phyloP scores from a whole-genome alignment of 2,329 filamentous ascomycete species.

The Chrysoporthe deuterocubensis region DNA sequence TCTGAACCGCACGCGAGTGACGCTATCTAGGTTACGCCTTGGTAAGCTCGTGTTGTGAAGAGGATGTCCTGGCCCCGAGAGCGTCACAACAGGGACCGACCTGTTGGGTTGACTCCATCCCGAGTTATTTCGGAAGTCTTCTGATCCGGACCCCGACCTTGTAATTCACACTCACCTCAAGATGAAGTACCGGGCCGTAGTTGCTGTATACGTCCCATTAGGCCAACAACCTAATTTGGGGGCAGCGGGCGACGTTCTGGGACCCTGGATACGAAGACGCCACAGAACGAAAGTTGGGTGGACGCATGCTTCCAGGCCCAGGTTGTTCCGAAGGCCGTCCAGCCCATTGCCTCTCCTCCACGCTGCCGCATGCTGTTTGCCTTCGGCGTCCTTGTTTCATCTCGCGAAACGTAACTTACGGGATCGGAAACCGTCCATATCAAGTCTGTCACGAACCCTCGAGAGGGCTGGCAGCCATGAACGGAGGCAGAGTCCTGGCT shows the following conservation, averaged over 20 bases:
- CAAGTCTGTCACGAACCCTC: background rate
- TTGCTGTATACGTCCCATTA: background rate
- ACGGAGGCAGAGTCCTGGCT: background rate
- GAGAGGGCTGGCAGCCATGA: background rate
- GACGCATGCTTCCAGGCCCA: too few species aligned
- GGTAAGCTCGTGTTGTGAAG: slow-evolving; percentile 1
- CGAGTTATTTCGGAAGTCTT: background rate
- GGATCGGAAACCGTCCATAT: background rate
- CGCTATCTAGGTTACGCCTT: background rate
- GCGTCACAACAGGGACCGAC: background rate
- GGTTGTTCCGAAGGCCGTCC: too few species aligned
- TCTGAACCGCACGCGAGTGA: background rate
- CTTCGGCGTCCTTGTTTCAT: background rate
- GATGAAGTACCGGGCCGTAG: background rate
- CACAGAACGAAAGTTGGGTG: background rate
- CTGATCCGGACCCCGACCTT: background rate
- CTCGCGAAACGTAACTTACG: background rate
- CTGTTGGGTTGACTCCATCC: background rate
- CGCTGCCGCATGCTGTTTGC: too few species aligned
- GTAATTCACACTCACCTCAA: background rate
- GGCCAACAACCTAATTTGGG: background rate
- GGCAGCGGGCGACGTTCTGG: background rate
- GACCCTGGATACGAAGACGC: background rate
- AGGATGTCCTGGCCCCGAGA: background rate
- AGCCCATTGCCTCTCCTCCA: background rate